Evolutionary conservation across 1,284 basidiomycete genomes (phyloP).

Genomic region (Afroboletus lepidellus): DNA sequence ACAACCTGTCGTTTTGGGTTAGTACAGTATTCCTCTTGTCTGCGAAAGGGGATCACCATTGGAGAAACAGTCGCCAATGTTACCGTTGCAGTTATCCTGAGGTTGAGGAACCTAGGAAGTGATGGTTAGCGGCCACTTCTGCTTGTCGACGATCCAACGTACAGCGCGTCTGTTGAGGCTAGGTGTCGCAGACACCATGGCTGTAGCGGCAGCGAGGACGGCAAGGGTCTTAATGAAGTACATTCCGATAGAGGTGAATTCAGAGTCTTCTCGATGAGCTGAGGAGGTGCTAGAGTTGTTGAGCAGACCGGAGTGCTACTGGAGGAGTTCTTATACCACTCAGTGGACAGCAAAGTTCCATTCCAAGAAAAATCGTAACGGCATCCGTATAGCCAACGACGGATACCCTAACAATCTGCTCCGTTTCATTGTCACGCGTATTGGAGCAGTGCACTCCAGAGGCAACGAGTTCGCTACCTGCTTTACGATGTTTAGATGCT

Average conservation of each 20-base stretch:
- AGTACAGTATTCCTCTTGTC: neutral
- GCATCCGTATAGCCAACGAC: no score
- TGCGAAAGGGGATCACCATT: neutral
- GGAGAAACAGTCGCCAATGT: neutral
- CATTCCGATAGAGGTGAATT: neutral
- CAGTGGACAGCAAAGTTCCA: neutral
- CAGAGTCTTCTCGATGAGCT: neutral
- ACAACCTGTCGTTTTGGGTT: neutral
- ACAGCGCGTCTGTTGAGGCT: neutral
- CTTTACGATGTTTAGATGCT: no score
- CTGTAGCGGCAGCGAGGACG: constrained; percentile 1
- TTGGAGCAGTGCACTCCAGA: no score
- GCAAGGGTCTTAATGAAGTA: constrained; percentile 1
- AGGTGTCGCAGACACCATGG: constrained; percentile 6
- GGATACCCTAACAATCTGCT: no score
- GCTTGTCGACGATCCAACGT: neutral
- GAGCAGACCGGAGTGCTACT: neutral
- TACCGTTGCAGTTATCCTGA: neutral
- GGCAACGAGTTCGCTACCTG: no score
- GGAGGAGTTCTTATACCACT: neutral
- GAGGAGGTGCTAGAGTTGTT: neutral
- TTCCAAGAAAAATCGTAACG: neutral
- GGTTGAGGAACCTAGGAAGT: neutral
- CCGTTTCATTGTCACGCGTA: no score
- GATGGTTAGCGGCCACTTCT: neutral